phyloP scores from a whole-genome alignment of 192 early-diverging fungal genomes.

The Backusella sp. region DNA sequence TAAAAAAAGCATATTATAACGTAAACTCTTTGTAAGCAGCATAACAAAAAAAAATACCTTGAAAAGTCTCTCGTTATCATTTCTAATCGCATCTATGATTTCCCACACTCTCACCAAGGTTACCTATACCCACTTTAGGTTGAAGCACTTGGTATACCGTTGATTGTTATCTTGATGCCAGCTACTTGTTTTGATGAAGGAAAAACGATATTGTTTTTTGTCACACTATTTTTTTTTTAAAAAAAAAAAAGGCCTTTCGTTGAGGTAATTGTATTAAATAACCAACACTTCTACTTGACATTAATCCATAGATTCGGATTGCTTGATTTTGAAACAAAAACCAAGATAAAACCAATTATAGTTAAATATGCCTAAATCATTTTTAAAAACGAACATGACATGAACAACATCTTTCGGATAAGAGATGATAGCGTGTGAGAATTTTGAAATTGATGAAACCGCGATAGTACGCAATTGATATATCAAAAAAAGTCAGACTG shows the following conservation, averaged over 20 bases:
- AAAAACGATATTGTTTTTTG: neutral
- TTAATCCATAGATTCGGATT: neutral
- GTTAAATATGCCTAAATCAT: neutral
- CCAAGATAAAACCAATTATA: neutral
- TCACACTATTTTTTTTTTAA: neutral
- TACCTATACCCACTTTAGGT: neutral
- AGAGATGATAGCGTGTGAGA: conserved; percentile 1
- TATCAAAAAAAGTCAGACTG: neutral
- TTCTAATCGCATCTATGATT: neutral
- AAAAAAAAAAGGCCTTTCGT: neutral
- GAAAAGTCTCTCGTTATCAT: neutral
- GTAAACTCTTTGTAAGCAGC: neutral
- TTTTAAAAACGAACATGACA: neutral
- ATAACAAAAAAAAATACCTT: neutral
- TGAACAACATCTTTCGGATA: neutral
- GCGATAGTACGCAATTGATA: neutral
- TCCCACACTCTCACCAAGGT: neutral
- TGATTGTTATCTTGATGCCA: neutral
- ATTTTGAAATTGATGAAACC: neutral
- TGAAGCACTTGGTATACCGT: neutral
- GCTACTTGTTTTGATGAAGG: neutral
- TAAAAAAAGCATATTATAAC: neutral
- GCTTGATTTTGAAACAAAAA: neutral
- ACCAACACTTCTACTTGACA: neutral
- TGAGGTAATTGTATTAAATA: neutral